These are phyloP conservation scores for Trypanosoma caninum DNA, from an alignment of 208 protist genomes.

Conservation along the genomic window DNA sequence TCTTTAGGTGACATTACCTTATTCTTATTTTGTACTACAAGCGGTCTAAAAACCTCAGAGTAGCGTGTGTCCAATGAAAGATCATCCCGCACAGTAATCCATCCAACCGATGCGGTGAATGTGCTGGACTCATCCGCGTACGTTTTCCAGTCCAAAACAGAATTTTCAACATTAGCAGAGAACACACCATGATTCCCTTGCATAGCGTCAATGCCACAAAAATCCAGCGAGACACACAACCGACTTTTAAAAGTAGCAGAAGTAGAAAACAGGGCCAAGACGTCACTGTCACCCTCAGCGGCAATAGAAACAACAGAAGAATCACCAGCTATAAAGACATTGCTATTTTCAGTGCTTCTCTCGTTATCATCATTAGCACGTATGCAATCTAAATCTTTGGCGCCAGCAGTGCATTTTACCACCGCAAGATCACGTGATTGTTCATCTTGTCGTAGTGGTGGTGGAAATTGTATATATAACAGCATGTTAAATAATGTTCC, in stretches of 20 bases:
- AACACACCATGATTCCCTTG: slow-evolving; percentile 43
- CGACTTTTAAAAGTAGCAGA: not conserved
- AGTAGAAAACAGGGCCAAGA: not conserved
- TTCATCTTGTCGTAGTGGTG: not conserved
- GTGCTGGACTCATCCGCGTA: slow-evolving; percentile 39
- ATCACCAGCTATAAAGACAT: not conserved
- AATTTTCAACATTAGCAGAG: slow-evolving; percentile 28
- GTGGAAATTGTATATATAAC: slow-evolving; percentile 59
- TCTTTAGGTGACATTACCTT: not conserved
- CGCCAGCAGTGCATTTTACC: not conserved
- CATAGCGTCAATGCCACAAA: slow-evolving; percentile 24
- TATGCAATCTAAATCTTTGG: not conserved
- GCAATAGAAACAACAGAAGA: not conserved
- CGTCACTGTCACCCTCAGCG: not conserved
- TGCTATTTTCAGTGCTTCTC: not conserved
- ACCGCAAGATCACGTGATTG: not conserved
- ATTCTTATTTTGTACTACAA: not conserved
- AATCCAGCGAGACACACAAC: not conserved
- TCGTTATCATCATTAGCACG: not conserved
- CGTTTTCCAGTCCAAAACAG: slow-evolving; percentile 21
- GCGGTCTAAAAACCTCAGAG: slow-evolving; percentile 41
- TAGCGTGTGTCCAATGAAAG: slow-evolving; percentile 33
- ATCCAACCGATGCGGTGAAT: slow-evolving; percentile 37
- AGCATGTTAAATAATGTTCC: slow-evolving; percentile 68
- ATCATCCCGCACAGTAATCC: slow-evolving; percentile 49